Conservation (phyloP, 345 rosid species). For the Heritiera fomes region DNA sequence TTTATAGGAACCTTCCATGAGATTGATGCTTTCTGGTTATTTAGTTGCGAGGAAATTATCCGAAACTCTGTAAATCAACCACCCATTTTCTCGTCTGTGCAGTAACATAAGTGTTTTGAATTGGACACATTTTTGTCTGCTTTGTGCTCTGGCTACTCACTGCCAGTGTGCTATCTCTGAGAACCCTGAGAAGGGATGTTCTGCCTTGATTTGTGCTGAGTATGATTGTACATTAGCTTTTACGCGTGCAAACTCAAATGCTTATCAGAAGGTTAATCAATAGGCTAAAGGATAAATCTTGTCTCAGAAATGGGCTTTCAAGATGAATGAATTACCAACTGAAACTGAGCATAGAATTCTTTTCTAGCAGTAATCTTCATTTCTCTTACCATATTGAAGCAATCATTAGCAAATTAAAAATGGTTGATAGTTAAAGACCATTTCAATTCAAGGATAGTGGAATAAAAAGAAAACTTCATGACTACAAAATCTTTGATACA, state of each 20-base stretch:
- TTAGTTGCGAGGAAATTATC: slow-evolving; percentile 1
- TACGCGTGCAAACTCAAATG: neutral
- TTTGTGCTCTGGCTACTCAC: slow-evolving; percentile 1
- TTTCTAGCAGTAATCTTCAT: neutral
- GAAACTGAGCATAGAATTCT: neutral
- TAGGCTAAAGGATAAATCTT: neutral
- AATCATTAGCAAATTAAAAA: neutral
- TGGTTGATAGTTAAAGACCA: neutral
- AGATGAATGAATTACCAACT: neutral
- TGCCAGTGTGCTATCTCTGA: slow-evolving; percentile 19
- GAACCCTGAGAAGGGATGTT: neutral
- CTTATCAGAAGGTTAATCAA: neutral
- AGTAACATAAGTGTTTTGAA: slow-evolving; percentile 19
- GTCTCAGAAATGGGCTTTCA: neutral
- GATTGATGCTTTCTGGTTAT: slow-evolving; percentile 3
- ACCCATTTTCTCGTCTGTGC: slow-evolving; percentile 13
- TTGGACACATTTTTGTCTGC: slow-evolving; percentile 16
- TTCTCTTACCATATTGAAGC: no score
- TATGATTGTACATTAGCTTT: slow-evolving; percentile 14
- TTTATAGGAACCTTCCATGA: neutral
- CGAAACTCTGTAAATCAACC: slow-evolving; percentile 18
- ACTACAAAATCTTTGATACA: neutral
- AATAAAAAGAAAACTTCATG: no score
- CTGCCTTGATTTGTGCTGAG: slow-evolving; percentile 25
- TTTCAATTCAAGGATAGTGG: no score